A percentile compares a stretch with the other conserved stretches of the same genome.
phyloP scores from a whole-genome alignment of 768 basidiomycete species.

The Termitomyces sp. region DNA sequence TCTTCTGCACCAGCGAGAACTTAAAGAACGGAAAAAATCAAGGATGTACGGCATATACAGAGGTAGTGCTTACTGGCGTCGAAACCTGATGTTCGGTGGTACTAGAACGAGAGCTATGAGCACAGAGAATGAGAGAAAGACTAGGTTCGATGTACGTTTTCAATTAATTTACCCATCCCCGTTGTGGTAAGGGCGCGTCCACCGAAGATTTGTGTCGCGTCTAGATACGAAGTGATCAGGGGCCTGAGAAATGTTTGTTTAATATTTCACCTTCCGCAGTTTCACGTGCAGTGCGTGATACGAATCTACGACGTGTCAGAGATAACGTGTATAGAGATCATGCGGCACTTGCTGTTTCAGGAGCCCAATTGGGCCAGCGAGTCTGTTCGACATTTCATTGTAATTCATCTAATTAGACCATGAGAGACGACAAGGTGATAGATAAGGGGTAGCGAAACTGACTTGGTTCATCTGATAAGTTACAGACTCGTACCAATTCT shows the following conservation, averaged over 20 bases:
- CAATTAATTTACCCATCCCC: slow-evolving; percentile 82
- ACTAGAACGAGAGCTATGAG: slow-evolving; percentile 34
- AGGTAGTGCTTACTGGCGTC: slow-evolving; percentile 53
- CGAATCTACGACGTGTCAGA: slow-evolving; percentile 39
- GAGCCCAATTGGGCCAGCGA: slow-evolving; percentile 86
- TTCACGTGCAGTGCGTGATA: slow-evolving; percentile 62
- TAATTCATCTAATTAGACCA: slow-evolving; percentile 66
- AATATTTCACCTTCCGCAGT: slow-evolving; percentile 52
- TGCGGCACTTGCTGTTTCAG: slow-evolving; percentile 68
- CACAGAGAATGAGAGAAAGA: background rate
- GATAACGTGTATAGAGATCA: background rate
- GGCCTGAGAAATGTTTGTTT: slow-evolving; percentile 9
- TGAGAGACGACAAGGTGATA: background rate
- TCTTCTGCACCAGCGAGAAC: slow-evolving; percentile 78
- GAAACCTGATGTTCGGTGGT: slow-evolving; percentile 77
- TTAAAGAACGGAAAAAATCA: slow-evolving; percentile 8
- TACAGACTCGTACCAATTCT: slow-evolving; percentile 85
- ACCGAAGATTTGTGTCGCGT: slow-evolving; percentile 83
- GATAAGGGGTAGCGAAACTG: slow-evolving; percentile 8
- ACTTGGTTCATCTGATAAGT: slow-evolving; percentile 94
- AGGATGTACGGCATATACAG: background rate
- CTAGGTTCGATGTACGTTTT: slow-evolving; percentile 50
- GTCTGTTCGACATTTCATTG: slow-evolving; percentile 72
- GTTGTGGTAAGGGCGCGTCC: slow-evolving; percentile 83
- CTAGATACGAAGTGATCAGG: slow-evolving; percentile 26